phyloP scores from a whole-genome alignment of 2,329 filamentous ascomycete genomes.

The Aspergillus sp. region DNA sequence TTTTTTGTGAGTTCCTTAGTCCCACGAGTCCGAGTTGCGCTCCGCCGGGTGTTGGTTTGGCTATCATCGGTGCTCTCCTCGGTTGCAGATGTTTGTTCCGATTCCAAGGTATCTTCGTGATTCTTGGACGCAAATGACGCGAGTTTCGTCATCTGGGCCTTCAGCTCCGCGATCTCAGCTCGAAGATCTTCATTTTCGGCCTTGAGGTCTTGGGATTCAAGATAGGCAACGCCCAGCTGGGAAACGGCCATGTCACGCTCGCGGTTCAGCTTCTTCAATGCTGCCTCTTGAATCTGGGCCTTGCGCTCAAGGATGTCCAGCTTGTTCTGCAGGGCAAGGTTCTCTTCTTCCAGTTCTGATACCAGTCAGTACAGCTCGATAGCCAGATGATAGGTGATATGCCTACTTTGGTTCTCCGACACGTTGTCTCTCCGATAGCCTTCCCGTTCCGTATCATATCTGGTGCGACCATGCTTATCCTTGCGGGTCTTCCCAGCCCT shows the following conservation, averaged over 20 bases:
- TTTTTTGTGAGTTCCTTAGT: conserved; percentile 30
- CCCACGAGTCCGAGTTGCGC: conserved; percentile 26
- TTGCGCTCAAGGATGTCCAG: conserved; percentile 57
- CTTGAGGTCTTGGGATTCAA: conserved; percentile 49
- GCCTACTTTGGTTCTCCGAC: conserved; percentile 41
- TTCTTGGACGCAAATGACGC: conserved; percentile 18
- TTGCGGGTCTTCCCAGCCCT: conserved; percentile 42
- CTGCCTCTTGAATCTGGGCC: conserved; percentile 52
- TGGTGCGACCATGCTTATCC: conserved; percentile 36
- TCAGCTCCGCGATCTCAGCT: conserved; percentile 40
- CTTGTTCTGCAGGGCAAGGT: conserved; percentile 55
- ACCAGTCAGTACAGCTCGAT: conserved; percentile 19
- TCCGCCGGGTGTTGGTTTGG: conserved; percentile 30
- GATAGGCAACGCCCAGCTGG: conserved; percentile 57
- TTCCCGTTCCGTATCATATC: conserved; percentile 46
- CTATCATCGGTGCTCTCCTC: conserved; percentile 30
- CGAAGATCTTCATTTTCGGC: conserved; percentile 37
- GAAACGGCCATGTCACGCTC: conserved; percentile 60
- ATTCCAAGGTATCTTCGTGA: conserved; percentile 28
- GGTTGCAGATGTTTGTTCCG: conserved; percentile 24
- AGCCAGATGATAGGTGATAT: conserved; percentile 15
- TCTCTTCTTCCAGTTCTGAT: conserved; percentile 50
- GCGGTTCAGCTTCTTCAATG: conserved; percentile 53
- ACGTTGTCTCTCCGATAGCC: conserved; percentile 35
- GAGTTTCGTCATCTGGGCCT: conserved; percentile 32